Percentiles rank a stretch among this genome's conserved stretches.
These are phyloP conservation scores for Phytophthora chlamydospora DNA, from an alignment of 352 stramenopile genomes.

Conservation along the genomic window DNA sequence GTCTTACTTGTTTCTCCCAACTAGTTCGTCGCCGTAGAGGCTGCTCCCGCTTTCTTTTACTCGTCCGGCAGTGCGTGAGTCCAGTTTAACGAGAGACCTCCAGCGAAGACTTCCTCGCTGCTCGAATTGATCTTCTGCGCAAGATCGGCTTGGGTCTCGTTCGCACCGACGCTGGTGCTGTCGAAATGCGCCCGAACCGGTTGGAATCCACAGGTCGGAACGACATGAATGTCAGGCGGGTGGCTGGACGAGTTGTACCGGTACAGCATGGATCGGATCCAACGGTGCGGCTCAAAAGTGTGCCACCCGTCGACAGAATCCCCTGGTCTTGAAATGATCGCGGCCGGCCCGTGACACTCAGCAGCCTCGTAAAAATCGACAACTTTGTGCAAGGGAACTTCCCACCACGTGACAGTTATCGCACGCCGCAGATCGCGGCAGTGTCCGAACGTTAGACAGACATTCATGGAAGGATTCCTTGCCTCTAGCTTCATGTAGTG, in stretches of 20 bases:
- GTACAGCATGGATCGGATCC: slow-evolving; percentile 16
- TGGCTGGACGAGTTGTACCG: no score
- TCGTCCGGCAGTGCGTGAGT: slow-evolving; percentile 1
- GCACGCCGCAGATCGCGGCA: not conserved
- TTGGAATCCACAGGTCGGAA: no score
- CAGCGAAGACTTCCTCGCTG: no score
- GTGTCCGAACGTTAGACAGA: not conserved
- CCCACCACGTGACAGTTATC: slow-evolving; percentile 3
- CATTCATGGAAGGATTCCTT: not conserved
- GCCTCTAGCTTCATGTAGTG: no score
- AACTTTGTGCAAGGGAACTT: slow-evolving; percentile 13
- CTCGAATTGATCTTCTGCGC: no score
- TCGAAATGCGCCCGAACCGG: no score
- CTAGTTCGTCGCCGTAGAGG: not conserved
- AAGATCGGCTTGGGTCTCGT: no score
- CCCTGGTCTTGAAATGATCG: slow-evolving; percentile 4
- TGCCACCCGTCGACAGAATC: not conserved
- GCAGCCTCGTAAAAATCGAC: slow-evolving; percentile 17
- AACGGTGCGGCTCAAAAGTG: not conserved
- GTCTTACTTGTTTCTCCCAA: no score
- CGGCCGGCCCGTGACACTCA: slow-evolving; percentile 9
- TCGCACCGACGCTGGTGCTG: no score
- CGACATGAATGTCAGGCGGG: no score
- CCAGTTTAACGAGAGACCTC: slow-evolving; percentile 13
- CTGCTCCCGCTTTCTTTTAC: no score